Base-by-base conservation (phyloP, 306 rosid species). In the Quercus parvula region DNA sequence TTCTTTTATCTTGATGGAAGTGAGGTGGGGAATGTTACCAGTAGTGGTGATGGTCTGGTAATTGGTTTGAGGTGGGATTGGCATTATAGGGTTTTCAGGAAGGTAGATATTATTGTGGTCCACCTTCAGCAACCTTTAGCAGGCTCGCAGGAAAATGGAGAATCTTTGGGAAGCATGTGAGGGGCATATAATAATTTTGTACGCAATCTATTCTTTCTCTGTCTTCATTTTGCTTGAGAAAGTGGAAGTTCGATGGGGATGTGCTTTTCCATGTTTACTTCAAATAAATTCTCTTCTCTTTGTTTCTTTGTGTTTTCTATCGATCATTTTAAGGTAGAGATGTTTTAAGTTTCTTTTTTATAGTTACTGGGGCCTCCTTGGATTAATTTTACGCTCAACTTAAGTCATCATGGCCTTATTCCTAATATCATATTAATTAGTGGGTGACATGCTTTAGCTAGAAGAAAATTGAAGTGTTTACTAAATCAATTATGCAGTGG, bases 401-500 rank as follows among this genome's bases (percentile, higher is more conserved):
- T 67, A 41, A 5, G 30, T 25, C 31, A 75, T 20, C 12, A 75
- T 59, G 41, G 71, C 56, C 19, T 28, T 30, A 69, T 77, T 57
- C n/a, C 31, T 17, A 51, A 70, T 59, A 64, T 73, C 46, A 13
- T 73, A 13, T 75, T 41, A 20, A 27, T 33, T 13, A 49, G 17
- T 49, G 17, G 49, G 25, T 61, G 35, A 74, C 25, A 1, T n/a
- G 27, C 54, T 28, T 57, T n/a, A 27, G 14, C 71, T 69, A 24
- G 44, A 28, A 78, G 62, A 57, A 62, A 71, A 75, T 30, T 77
- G 46, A 79, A 78, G 11, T 54, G 58, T 79, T n/a, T 6, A 46
- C 75, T 70, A 80, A 44, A 81, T 80, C 78, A 22, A 84, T 80
- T 31, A 72, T 84, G 92, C 98, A 95, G 99, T 95, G 99, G 98